Evolutionary conservation across 768 basidiomycete genomes (phyloP), one percentile per base, ranked within the genome.

Genomic region (Leucocoprinus leucothites): DNA sequence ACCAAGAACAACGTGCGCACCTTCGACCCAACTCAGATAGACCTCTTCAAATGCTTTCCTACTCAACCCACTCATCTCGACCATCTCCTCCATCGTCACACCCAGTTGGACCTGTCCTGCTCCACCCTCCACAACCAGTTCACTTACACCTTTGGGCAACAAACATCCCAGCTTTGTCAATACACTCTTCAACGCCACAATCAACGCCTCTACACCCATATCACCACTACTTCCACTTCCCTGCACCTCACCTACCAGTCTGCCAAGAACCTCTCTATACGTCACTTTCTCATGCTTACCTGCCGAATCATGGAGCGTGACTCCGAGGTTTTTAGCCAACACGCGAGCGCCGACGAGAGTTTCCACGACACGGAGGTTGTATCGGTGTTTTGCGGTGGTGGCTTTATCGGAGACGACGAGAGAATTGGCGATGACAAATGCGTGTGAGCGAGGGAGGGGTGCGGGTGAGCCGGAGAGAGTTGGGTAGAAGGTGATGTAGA

Each of bases 291-390:
- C 52, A 14, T 18, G 38, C 38, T 40, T 26, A 9, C 77, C 82
- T 67, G 85, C 80, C 35, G 66, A 70, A 56, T 69, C 71, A 16
- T 60, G 71, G 11, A 71, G 68, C 19, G 61, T 43, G 14, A 89
- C 57, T 1, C 75, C 78, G 21, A 94, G 78, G 35, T 73, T 70
- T 26, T 79, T 76, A 0, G 85, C 85, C 11, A 97, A 77, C 4
- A 93, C 74, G 22, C 88, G 79, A 0, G 94, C 91, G 1, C 84
- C 87, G 34, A 85, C 86, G 18, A 93, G 84, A 0, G 87, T 90
- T 69, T 97, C 94, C n/a, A 95, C 89, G 31, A 94, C 93, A 31
- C 91, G 90, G 14, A 95, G 76, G 65, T 97, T 96, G 74, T 96
- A 95, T 43, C 85, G 79, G 34, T 77, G 80, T 61, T 86, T 89